These are phyloP conservation scores for Polygonum maritimum DNA, from an alignment of 148 eudicot species.

Conservation along the genomic window DNA sequence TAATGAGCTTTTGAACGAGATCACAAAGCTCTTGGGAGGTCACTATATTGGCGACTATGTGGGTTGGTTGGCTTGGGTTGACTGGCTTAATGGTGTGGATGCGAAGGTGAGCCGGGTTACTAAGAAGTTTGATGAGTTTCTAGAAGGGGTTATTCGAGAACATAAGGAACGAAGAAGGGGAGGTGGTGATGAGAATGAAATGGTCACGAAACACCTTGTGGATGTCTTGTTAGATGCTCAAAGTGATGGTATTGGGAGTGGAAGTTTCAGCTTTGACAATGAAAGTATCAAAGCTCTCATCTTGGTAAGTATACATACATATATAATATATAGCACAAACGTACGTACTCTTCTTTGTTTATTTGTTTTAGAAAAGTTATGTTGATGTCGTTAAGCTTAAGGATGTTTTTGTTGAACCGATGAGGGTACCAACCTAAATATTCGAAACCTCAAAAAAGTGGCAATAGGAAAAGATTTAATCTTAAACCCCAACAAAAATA, in stretches of 20 bases:
- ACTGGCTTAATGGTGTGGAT: conserved; percentile 15
- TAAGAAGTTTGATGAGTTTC: conserved; percentile 9
- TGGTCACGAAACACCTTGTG: background rate
- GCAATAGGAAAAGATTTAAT: too few relatives aligned
- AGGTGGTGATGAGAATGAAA: background rate
- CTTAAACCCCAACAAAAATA: too few relatives aligned
- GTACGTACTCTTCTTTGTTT: background rate
- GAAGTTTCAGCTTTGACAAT: background rate
- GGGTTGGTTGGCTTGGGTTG: conserved; percentile 13
- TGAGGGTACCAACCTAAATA: too few relatives aligned
- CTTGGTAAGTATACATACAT: conserved; percentile 7
- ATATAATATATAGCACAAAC: too few relatives aligned
- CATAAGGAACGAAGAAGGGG: background rate
- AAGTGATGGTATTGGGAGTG: background rate
- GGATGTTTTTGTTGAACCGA: too few relatives aligned
- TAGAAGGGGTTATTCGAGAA: conserved; percentile 10
- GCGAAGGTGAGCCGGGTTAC: conserved; percentile 4
- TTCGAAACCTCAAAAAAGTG: too few relatives aligned
- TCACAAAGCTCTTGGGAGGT: conserved; percentile 9
- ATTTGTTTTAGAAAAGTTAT: too few relatives aligned
- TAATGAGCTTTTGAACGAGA: background rate
- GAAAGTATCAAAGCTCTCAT: conserved; percentile 16
- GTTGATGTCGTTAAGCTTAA: too few relatives aligned
- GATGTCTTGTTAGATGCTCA: conserved; percentile 14
- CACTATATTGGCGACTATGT: conserved; percentile 9